Conservation (phyloP, 2,329 filamentous ascomycete species). For the Phaeosphaeria sp. region DNA sequence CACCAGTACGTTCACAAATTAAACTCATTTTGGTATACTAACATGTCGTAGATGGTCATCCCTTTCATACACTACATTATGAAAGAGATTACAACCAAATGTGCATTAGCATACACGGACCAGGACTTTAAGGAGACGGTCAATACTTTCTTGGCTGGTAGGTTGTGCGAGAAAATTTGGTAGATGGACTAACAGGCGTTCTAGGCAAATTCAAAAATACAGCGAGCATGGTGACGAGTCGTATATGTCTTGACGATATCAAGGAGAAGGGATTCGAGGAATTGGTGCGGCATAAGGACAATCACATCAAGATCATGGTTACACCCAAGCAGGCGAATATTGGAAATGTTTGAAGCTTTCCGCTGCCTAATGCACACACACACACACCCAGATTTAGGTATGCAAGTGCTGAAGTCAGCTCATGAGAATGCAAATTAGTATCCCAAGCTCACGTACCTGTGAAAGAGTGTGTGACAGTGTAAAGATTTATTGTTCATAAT, state of each 20-base stretch:
- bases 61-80: slow-evolving; percentile 32
- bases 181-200: background rate
- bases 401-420: background rate
- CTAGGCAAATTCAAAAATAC: slow-evolving; percentile 41
- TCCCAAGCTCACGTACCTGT: no score
- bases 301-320: slow-evolving; percentile 48
- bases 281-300: slow-evolving; percentile 39
- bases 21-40: background rate
- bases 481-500: no score
- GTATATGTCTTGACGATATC: slow-evolving; percentile 43
- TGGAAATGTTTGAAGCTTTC: background rate
- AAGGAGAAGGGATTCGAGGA: slow-evolving; percentile 39
- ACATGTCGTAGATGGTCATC: slow-evolving; percentile 30
- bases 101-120: slow-evolving; percentile 40
- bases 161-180: slow-evolving; percentile 1
- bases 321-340: slow-evolving; percentile 11
- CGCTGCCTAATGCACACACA: background rate
- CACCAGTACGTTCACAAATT: slow-evolving; percentile 26
- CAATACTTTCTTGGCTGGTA: slow-evolving; percentile 40
- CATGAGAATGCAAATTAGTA: background rate
- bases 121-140: slow-evolving; percentile 42
- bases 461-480: no score
- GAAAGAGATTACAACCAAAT: slow-evolving; percentile 39
- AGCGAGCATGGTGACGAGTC: slow-evolving; percentile 41
- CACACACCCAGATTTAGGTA: background rate